phyloP scores from a whole-genome alignment of 495 filamentous ascomycete genomes.

The Aspergillus wentii region DNA sequence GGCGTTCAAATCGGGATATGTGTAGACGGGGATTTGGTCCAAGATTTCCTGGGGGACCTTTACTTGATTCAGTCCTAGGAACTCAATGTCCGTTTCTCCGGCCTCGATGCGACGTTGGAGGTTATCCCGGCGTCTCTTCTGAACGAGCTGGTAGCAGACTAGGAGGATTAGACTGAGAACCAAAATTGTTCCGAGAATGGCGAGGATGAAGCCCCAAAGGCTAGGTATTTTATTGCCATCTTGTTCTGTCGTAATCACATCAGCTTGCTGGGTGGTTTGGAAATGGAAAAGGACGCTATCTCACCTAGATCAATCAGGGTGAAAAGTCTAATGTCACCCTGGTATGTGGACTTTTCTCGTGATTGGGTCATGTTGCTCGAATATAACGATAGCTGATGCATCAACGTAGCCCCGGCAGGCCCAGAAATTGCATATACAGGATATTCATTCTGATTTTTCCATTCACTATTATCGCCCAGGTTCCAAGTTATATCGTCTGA shows the following conservation, averaged over 20 bases:
- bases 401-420: constrained; percentile 55
- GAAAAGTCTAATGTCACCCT: constrained; percentile 58
- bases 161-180: constrained; percentile 60
- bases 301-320: constrained; percentile 56
- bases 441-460: constrained; percentile 60
- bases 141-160: constrained; percentile 66
- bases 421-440: constrained; percentile 85
- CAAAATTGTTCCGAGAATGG: constrained; percentile 71
- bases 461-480: constrained; percentile 56
- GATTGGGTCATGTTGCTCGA: constrained; percentile 66
- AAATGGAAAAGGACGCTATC: no score
- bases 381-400: constrained; percentile 68
- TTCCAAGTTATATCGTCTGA: constrained; percentile 57
- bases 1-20: constrained; percentile 50
- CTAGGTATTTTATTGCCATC: constrained; percentile 43
- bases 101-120: constrained; percentile 64
- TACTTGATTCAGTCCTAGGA: constrained; percentile 68
- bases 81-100: constrained; percentile 78
- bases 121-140: constrained; percentile 56
- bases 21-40: constrained; percentile 67
- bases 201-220: constrained; percentile 79
- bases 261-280: no score
- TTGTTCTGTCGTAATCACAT: constrained; percentile 9
- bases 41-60: constrained; percentile 66
- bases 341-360: no score